A percentile compares a stretch with the other conserved stretches of the same genome.
Evolutionary conservation across 1,139 yeast species (phyloP).

Genomic region (Zygoascus sp.): DNA sequence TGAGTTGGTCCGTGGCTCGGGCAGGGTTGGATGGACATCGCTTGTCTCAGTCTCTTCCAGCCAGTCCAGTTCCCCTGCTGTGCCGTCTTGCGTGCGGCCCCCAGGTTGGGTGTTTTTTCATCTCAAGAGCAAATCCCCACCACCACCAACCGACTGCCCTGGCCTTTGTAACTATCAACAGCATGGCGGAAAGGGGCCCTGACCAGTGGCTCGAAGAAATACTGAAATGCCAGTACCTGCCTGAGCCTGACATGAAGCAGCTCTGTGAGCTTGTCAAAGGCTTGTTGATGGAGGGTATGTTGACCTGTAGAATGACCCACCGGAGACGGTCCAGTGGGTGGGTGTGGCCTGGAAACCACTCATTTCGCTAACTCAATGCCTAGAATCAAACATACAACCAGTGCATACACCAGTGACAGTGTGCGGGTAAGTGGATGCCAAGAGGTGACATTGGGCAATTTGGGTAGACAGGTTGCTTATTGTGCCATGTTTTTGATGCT

Average conservation of each 20-base stretch:
- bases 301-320: too few species aligned
- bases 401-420: constrained; percentile 97
- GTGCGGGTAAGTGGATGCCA: constrained; percentile 71
- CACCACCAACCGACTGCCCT: not conserved
- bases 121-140: constrained; percentile 1
- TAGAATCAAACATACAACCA: constrained; percentile 89
- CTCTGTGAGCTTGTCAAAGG: constrained; percentile 92
- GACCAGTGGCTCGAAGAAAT: constrained; percentile 96
- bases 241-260: constrained; percentile 94
- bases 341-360: too few species aligned
- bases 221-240: constrained; percentile 79
- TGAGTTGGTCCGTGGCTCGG: too few species aligned
- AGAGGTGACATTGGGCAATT: too few species aligned
- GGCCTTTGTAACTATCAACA: constrained; percentile 9
- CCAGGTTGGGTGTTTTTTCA: constrained; percentile 1
- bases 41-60: too few species aligned
- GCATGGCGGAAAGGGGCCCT: constrained; percentile 79
- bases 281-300: constrained; percentile 63
- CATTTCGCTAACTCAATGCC: not conserved
- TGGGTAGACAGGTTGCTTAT: not conserved
- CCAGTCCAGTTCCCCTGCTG: too few species aligned
- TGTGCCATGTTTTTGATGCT: too few species aligned
- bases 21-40: too few species aligned
- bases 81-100: not conserved
- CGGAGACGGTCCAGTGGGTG: too few species aligned